Conservation (phyloP, 1,284 basidiomycete genomes). For the Melampsora medusae region DNA sequence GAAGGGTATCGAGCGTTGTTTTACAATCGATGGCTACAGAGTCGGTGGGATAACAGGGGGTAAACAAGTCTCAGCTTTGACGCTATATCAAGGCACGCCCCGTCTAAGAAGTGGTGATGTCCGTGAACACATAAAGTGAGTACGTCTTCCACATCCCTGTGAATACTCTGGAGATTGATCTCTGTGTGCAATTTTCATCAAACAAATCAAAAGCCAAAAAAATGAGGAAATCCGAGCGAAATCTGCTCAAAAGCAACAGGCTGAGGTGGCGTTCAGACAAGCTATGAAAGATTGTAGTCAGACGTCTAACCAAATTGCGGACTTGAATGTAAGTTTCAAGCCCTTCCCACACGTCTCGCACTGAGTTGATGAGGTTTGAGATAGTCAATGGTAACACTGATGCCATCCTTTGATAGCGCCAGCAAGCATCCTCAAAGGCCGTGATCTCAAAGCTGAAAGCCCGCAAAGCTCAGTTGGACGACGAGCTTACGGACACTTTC, state of each 20-base stretch:
- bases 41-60: slow-evolving; percentile 56
- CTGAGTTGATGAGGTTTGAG: background rate
- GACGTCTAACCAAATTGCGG: background rate
- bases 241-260: background rate
- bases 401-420: slow-evolving; percentile 11
- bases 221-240: background rate
- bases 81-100: slow-evolving; percentile 51
- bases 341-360: background rate
- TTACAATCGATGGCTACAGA: slow-evolving; percentile 46
- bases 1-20: slow-evolving; percentile 50
- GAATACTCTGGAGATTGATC: too few species aligned
- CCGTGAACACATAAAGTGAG: slow-evolving; percentile 46
- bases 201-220: background rate
- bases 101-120: slow-evolving; percentile 53
- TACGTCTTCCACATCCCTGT: background rate
- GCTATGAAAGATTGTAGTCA: background rate
- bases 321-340: background rate
- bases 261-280: background rate
- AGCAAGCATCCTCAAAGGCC: slow-evolving; percentile 41
- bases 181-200: background rate
- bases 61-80: slow-evolving; percentile 60
- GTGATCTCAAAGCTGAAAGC: slow-evolving; percentile 49
- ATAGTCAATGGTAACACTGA: background rate
- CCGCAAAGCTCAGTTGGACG: slow-evolving; percentile 57
- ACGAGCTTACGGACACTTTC: slow-evolving; percentile 70